Evolutionary conservation across 23 red algal species (phyloP).

Genomic region (Chondrus crispus): DNA sequence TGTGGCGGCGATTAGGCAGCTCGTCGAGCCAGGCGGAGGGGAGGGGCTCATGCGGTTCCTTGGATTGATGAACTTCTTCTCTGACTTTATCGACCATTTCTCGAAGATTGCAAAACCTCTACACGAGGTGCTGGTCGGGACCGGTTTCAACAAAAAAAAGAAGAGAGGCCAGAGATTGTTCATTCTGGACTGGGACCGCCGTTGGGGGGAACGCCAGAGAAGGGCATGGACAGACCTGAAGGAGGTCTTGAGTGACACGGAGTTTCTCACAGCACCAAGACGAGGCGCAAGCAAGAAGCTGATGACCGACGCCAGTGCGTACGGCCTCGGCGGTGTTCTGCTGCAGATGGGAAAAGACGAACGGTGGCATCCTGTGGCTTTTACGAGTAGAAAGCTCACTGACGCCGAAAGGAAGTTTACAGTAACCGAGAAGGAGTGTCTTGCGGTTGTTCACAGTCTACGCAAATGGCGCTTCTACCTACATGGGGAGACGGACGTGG

Average conservation of each 20-base stretch:
- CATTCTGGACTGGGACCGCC: background rate
- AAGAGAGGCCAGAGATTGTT: background rate
- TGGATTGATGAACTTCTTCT: conserved; percentile 14
- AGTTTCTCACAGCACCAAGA: background rate
- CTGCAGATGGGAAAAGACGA: background rate
- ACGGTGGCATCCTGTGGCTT: too few relatives aligned
- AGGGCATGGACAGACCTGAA: background rate
- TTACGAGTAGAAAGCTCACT: too few relatives aligned
- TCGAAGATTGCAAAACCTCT: background rate
- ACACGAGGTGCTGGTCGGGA: background rate
- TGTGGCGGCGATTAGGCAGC: background rate
- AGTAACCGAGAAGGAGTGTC: too few relatives aligned
- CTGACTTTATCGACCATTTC: background rate
- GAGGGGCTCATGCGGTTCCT: conserved; percentile 1
- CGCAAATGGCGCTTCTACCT: too few relatives aligned
- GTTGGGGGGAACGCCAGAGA: background rate
- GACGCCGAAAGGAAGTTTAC: too few relatives aligned
- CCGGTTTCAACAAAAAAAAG: background rate
- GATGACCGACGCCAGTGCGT: background rate
- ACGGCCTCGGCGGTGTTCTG: background rate
- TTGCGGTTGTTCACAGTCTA: too few relatives aligned
- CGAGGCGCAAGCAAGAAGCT: background rate
- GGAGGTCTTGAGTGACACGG: background rate
- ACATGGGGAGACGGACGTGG: too few relatives aligned
- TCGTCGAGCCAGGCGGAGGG: background rate